phyloP scores from a whole-genome alignment of 805 yeast genomes.

The Yamadazyma philogaea region DNA sequence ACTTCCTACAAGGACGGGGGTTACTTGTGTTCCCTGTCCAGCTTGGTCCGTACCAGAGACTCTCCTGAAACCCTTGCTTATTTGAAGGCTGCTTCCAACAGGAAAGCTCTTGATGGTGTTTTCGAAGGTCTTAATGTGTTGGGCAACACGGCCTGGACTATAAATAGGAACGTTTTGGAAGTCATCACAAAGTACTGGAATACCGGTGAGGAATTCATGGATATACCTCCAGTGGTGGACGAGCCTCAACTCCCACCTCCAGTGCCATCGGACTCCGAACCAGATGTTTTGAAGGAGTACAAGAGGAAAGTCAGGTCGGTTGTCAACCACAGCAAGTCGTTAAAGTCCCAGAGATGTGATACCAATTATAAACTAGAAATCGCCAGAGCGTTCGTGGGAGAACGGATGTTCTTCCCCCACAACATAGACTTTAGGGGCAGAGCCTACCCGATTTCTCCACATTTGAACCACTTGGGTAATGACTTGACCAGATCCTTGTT shows the following conservation, averaged over 20 bases:
- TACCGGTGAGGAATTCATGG: slow-evolving; percentile 70
- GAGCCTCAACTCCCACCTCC: slow-evolving; percentile 46
- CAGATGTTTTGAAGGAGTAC: slow-evolving; percentile 66
- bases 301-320: slow-evolving; percentile 55
- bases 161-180: slow-evolving; percentile 67
- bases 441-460: slow-evolving; percentile 78
- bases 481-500: slow-evolving; percentile 73
- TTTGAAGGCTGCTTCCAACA: slow-evolving; percentile 75
- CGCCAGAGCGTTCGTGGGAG: slow-evolving; percentile 86
- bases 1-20: slow-evolving; percentile 80
- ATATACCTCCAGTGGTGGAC: slow-evolving; percentile 53
- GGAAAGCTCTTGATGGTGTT: slow-evolving; percentile 61
- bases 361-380: slow-evolving; percentile 90
- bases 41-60: slow-evolving; percentile 73
- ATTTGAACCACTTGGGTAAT: slow-evolving; percentile 76
- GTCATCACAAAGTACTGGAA: slow-evolving; percentile 84
- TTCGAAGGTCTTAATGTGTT: slow-evolving; percentile 80
- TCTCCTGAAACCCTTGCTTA: slow-evolving; percentile 90
- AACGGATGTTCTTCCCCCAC: slow-evolving; percentile 73
- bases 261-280: slow-evolving; percentile 69
- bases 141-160: slow-evolving; percentile 91
- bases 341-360: slow-evolving; percentile 89
- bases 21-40: slow-evolving; percentile 60
- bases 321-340: slow-evolving; percentile 58
- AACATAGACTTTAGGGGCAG: slow-evolving; percentile 81